These are phyloP conservation scores for Lentinula raphanica DNA, from an alignment of 768 basidiomycete genomes.

Conservation along the genomic window DNA sequence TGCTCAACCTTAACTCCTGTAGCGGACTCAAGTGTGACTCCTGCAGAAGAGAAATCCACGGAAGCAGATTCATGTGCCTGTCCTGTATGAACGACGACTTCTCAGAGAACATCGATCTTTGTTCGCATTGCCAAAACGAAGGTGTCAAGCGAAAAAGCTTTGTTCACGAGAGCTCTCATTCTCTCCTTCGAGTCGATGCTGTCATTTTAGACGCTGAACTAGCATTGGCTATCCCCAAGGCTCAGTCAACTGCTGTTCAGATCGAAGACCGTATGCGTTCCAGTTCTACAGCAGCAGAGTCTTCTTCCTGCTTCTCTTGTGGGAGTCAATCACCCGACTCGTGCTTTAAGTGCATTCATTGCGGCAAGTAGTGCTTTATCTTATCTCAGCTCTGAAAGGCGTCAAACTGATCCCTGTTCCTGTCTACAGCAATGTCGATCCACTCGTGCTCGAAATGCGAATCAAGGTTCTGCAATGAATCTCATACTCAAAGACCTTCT, in stretches of 20 bases:
- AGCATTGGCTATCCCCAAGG: neutral
- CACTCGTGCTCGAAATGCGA: neutral
- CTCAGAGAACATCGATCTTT: conserved; percentile 1
- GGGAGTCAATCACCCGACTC: neutral
- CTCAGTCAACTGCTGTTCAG: neutral
- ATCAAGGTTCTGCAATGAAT: neutral
- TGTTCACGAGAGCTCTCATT: neutral
- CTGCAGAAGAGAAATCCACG: neutral
- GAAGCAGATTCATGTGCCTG: neutral
- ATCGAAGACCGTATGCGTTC: neutral
- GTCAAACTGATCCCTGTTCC: neutral
- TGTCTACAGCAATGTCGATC: neutral
- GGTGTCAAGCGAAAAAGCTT: neutral
- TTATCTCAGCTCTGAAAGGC: neutral
- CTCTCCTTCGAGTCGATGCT: neutral
- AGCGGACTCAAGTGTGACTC: neutral
- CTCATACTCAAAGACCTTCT: neutral
- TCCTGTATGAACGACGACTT: neutral
- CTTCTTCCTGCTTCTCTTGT: neutral
- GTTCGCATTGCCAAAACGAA: neutral
- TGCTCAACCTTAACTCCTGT: too few relatives aligned
- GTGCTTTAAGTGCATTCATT: neutral
- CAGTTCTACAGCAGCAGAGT: neutral
- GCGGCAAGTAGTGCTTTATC: neutral
- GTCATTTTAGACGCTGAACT: conserved; percentile 1